These are phyloP conservation scores for Gautieria morchelliformis DNA, from an alignment of 768 basidiomycete species.

Conservation along the genomic window DNA sequence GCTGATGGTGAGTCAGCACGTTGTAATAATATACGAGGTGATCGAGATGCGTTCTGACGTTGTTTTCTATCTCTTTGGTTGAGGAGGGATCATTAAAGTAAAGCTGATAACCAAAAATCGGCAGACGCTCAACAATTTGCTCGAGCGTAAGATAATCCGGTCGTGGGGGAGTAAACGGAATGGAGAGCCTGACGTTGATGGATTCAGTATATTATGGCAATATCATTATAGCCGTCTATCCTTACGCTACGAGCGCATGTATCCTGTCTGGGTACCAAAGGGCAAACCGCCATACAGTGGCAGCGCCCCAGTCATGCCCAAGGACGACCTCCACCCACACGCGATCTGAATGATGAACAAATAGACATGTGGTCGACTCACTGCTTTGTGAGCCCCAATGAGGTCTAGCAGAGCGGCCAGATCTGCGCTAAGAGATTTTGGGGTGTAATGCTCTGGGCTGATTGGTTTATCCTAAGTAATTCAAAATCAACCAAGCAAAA, in stretches of 20 bases:
- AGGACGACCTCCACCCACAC: slow-evolving; percentile 43
- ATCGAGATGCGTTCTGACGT: slow-evolving; percentile 29
- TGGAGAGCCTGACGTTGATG: slow-evolving; percentile 39
- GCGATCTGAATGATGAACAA: not conserved
- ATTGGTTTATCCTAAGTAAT: slow-evolving; percentile 37
- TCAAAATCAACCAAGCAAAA: not conserved
- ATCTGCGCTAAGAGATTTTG: slow-evolving; percentile 50
- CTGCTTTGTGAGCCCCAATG: slow-evolving; percentile 42
- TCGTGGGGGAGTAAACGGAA: slow-evolving; percentile 57
- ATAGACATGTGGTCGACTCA: slow-evolving; percentile 23
- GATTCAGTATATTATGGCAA: not conserved
- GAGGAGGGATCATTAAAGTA: slow-evolving; percentile 50
- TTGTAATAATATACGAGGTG: not conserved
- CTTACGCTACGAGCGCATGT: slow-evolving; percentile 50
- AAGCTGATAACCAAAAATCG: slow-evolving; percentile 57
- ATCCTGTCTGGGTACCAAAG: slow-evolving; percentile 63
- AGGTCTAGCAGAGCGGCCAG: slow-evolving; percentile 56
- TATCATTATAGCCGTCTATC: slow-evolving; percentile 7
- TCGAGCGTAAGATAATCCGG: slow-evolving; percentile 38
- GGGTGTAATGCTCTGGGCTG: slow-evolving; percentile 47
- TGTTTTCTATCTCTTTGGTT: slow-evolving; percentile 43
- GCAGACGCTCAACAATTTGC: slow-evolving; percentile 39
- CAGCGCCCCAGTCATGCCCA: slow-evolving; percentile 79
- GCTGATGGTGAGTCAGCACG: not conserved
- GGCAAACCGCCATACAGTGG: slow-evolving; percentile 53